Evolutionary conservation across 257 asterid species (phyloP).

Genomic region (Echites panduratus): DNA sequence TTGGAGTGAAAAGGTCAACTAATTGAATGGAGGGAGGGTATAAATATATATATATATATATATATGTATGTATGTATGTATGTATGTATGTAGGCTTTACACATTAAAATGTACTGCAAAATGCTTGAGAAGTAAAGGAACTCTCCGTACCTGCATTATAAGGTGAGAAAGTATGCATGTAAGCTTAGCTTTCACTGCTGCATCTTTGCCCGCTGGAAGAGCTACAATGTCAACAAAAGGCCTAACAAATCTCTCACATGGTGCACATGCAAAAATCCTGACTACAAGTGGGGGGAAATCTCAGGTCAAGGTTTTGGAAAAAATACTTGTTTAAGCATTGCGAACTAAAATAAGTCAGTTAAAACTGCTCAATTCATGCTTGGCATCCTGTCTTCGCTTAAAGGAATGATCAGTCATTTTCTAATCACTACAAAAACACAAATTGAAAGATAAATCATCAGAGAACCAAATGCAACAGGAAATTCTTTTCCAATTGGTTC

Average conservation of each 20-base stretch:
- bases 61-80: too few species aligned
- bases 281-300: not conserved
- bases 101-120: not conserved
- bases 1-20: too few species aligned
- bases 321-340: not conserved
- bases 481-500: too few species aligned
- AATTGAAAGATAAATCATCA: not conserved
- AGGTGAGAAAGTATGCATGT: not conserved
- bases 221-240: not conserved
- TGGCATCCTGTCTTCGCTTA: not conserved
- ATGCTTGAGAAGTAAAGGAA: not conserved
- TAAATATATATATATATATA: too few species aligned
- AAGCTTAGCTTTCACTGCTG: not conserved
- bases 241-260: not conserved
- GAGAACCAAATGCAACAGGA: not conserved
- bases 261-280: constrained; percentile 6
- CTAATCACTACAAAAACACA: too few species aligned
- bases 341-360: not conserved
- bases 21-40: too few species aligned
- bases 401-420: not conserved
- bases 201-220: constrained; percentile 2
- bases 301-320: not conserved
- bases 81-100: not conserved
- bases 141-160: not conserved
- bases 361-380: not conserved